These are phyloP conservation scores for Aspergillus quadricinctus DNA, from an alignment of 2,329 filamentous ascomycete species.

Conservation along the genomic window DNA sequence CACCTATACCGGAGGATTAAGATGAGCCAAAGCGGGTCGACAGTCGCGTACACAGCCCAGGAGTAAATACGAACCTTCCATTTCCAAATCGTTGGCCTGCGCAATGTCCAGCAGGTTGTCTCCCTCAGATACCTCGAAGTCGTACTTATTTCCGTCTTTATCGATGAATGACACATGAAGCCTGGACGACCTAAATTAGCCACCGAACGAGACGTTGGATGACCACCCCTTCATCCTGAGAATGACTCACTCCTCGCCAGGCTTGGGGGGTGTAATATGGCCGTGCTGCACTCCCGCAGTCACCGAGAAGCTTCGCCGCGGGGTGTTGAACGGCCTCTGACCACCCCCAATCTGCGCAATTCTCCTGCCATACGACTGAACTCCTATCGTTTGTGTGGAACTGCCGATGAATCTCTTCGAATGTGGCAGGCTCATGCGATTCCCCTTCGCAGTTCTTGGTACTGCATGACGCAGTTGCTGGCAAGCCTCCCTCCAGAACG, in stretches of 20 bases:
- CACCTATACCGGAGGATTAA: slow-evolving; percentile 47
- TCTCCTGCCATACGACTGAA: neutral
- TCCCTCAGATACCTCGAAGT: slow-evolving; percentile 74
- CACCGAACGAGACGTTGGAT: neutral
- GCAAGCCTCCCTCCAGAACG: slow-evolving; percentile 31
- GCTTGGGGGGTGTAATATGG: slow-evolving; percentile 76
- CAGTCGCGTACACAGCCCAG: neutral
- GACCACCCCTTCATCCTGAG: neutral
- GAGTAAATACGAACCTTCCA: slow-evolving; percentile 65
- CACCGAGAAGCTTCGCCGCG: slow-evolving; percentile 59
- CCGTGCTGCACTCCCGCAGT: slow-evolving; percentile 63
- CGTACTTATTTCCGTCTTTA: slow-evolving; percentile 74
- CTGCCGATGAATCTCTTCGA: slow-evolving; percentile 27
- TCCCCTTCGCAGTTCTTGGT: slow-evolving; percentile 57
- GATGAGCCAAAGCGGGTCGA: neutral
- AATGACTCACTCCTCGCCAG: slow-evolving; percentile 77
- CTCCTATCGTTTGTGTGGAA: slow-evolving; percentile 17
- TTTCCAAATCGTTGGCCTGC: slow-evolving; percentile 90
- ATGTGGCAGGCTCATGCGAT: slow-evolving; percentile 32
- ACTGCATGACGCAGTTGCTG: slow-evolving; percentile 44
- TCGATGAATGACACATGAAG: slow-evolving; percentile 89
- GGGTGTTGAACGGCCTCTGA: slow-evolving; percentile 20
- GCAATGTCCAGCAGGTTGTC: slow-evolving; percentile 95
- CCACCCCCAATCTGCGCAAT: neutral
- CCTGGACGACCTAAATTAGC: slow-evolving; percentile 42